Evolutionary conservation across 2,329 filamentous ascomycete species (phyloP).

Genomic region (Diaporthe vexans): DNA sequence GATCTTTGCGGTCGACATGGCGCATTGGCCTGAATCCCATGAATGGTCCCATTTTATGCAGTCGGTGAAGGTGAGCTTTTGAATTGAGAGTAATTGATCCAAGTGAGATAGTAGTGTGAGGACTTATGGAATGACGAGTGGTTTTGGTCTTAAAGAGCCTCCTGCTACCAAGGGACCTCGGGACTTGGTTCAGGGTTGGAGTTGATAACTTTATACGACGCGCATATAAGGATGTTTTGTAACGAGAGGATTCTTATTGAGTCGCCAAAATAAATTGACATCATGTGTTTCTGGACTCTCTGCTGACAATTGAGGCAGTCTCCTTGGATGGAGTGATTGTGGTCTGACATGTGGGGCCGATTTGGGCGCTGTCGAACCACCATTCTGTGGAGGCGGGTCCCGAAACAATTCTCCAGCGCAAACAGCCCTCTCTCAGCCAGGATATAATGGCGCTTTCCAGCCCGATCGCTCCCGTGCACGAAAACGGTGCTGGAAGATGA

Average conservation of each 20-base stretch:
- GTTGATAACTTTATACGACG: constrained; percentile 8
- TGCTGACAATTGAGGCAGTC: constrained; percentile 41
- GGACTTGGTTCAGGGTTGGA: neutral
- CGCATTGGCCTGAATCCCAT: constrained; percentile 52
- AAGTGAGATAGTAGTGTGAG: neutral
- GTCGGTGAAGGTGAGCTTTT: neutral
- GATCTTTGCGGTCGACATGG: constrained; percentile 77
- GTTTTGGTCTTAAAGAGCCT: neutral
- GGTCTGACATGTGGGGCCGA: constrained; percentile 41
- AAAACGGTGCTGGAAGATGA: constrained; percentile 28
- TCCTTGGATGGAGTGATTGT: constrained; percentile 40
- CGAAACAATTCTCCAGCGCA: neutral
- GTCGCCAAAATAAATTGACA: constrained; percentile 21
- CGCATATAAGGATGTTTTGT: constrained; percentile 8
- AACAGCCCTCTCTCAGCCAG: constrained; percentile 1
- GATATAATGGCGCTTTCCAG: constrained; percentile 34
- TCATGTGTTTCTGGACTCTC: constrained; percentile 39
- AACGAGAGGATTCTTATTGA: constrained; percentile 26
- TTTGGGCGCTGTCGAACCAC: constrained; percentile 38
- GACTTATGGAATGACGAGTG: neutral
- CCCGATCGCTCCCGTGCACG: constrained; percentile 32
- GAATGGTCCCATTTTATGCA: constrained; percentile 34
- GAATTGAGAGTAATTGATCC: neutral
- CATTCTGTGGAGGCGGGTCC: constrained; percentile 32
- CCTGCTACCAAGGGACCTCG: neutral